Evolutionary conservation across 192 early-diverging fungal species (phyloP).

Genomic region (Coemansia furcata): DNA sequence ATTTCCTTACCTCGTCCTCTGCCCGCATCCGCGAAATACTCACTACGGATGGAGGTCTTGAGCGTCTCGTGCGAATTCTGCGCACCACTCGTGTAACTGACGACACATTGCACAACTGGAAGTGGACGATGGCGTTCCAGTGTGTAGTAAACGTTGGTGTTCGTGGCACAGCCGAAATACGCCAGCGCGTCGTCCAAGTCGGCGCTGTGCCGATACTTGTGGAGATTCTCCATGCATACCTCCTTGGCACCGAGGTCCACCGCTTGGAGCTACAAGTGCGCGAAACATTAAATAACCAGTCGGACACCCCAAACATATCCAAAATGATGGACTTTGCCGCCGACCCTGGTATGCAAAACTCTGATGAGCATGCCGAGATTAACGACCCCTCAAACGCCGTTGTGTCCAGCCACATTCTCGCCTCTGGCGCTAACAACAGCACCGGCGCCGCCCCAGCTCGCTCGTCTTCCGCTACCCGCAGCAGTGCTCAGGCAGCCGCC

Average conservation of each 20-base stretch:
- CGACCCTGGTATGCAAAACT: constrained; percentile 7
- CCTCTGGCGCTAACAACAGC: constrained; percentile 47
- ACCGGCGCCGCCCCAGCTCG: constrained; percentile 29
- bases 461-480: constrained; percentile 25
- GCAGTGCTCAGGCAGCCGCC: constrained; percentile 40
- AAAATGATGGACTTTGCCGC: constrained; percentile 40
- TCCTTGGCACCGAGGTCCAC: constrained; percentile 33
- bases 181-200: constrained; percentile 81
- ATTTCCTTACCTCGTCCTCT: constrained; percentile 79
- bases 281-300: constrained; percentile 32
- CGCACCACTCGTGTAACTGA: constrained; percentile 63
- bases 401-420: constrained; percentile 36
- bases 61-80: constrained; percentile 81
- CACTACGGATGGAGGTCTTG: constrained; percentile 83
- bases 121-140: constrained; percentile 81
- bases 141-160: constrained; percentile 86
- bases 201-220: constrained; percentile 83
- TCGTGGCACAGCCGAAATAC: constrained; percentile 73
- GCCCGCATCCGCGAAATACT: constrained; percentile 79
- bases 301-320: constrained; percentile 17
- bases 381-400: constrained; percentile 46
- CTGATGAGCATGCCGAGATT: constrained; percentile 33
- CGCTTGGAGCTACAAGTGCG: constrained; percentile 48
- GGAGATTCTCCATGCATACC: constrained; percentile 62
- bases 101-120: constrained; percentile 71